Base-by-base conservation (phyloP, 2,329 filamentous ascomycete species). In the Stemphylium vesicarium region DNA sequence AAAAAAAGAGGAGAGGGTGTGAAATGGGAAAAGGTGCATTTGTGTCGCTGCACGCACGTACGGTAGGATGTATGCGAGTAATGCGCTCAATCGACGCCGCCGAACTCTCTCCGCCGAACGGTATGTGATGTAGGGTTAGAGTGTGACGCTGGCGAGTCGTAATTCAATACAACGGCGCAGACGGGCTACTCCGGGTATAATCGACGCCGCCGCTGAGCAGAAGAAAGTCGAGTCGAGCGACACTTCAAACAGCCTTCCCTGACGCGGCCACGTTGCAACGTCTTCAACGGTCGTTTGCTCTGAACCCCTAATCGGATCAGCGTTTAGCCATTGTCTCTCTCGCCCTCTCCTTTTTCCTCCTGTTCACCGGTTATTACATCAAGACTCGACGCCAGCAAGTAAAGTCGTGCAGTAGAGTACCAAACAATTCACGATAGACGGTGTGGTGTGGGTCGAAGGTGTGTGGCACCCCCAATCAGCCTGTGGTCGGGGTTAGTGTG, bases 321-420 rank as follows among this genome's bases (percentile, higher is more conserved):
- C 26, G 26, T 29, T 29, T 29, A 29, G 26, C 26, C 26, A 9
- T 29, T 4, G 26, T 29, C 9, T 29, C 26, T 29, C 26, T 29
- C 26, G 26, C 10, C 26, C 26, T 10, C 35, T n/a, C 37, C 36
- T 48, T 48, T 35, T 41, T 15, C 44, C 31, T 20, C n/a, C 18
- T 36, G 7, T 7, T 16, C 39, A 41, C 12, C 22, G 31, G 10
- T 15, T 2, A 26, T 53, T 53, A 42, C 50, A 37, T 53, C 50
- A 48, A 49, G 15, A 18, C 32, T 31, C 22, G n/a, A 22, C 22
- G 39, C 38, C 31, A 32, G 22, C 37, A 33, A n/a, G 46, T 12
- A 50, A 42, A 13, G 22, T 12, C 16, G 49, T 50, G 51, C 51
- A 45, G 51, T 54, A 54, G 52, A 54, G 52, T 54, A 54, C 52